These are phyloP conservation scores for Nannochloropsis gaditana DNA, from an alignment of 108 stramenopile species.

Conservation along the genomic window DNA sequence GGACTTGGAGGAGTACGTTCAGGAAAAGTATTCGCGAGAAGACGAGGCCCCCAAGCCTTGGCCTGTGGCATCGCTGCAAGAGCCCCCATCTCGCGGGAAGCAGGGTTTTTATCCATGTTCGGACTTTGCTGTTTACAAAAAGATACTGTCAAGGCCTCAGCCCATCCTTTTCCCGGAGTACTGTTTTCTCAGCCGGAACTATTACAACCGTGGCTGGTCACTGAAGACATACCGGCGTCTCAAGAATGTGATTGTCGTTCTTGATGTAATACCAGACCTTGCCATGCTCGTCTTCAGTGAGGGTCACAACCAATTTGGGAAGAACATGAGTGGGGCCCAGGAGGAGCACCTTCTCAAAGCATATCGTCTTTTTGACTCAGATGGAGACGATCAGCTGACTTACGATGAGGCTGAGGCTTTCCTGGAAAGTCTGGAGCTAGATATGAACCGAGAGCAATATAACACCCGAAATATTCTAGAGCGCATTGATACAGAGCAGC, in stretches of 20 bases:
- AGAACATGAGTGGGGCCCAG: constrained; percentile 64
- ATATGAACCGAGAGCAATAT: not conserved
- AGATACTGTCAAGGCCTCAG: constrained; percentile 67
- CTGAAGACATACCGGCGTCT: constrained; percentile 86
- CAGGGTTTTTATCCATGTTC: constrained; percentile 80
- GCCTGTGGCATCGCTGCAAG: constrained; percentile 64
- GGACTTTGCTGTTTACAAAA: constrained; percentile 68
- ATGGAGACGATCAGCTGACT: constrained; percentile 70
- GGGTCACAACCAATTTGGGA: not conserved
- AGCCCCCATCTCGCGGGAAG: constrained; percentile 36
- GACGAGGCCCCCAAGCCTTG: constrained; percentile 89
- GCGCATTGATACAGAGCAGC: not conserved
- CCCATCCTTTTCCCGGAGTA: constrained; percentile 53
- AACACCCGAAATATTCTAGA: constrained; percentile 10
- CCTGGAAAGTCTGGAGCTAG: not conserved
- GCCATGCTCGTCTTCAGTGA: constrained; percentile 25
- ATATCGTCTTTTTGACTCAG: constrained; percentile 74
- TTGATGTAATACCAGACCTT: constrained; percentile 71
- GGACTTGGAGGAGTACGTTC: constrained; percentile 77
- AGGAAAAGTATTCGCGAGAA: constrained; percentile 90
- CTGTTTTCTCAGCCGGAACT: constrained; percentile 77
- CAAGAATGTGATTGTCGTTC: constrained; percentile 92
- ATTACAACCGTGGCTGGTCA: constrained; percentile 87
- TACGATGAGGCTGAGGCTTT: constrained; percentile 59
- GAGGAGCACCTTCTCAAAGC: constrained; percentile 77